phyloP scores from a whole-genome alignment of 2,329 filamentous ascomycete genomes.

The Colletotrichum chrysophilum region DNA sequence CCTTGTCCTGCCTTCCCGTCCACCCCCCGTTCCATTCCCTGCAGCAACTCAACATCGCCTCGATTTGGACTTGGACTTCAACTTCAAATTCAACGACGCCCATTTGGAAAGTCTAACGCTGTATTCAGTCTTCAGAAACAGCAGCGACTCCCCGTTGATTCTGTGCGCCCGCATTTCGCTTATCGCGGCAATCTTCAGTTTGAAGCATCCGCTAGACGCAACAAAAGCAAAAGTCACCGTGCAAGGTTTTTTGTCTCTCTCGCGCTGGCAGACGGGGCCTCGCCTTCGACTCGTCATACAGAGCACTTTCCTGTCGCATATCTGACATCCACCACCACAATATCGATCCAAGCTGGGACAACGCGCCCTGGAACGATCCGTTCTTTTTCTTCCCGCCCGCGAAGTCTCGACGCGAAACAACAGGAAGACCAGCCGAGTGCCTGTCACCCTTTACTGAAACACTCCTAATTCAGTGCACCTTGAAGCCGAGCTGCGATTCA shows the following conservation, averaged over 20 bases:
- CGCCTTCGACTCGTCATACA: neutral
- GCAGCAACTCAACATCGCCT: constrained; percentile 1
- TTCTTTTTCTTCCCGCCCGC: neutral
- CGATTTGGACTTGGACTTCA: neutral
- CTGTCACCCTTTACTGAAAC: constrained; percentile 8
- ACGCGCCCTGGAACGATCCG: neutral
- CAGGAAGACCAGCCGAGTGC: constrained; percentile 11
- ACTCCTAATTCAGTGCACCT: neutral
- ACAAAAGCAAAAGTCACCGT: neutral
- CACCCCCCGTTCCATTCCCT: constrained; percentile 15
- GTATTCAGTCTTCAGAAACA: neutral
- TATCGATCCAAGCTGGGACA: neutral
- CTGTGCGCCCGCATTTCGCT: neutral
- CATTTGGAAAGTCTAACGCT: neutral
- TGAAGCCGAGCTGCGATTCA: neutral
- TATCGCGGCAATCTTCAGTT: neutral
- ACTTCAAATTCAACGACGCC: neutral
- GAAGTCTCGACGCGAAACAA: constrained; percentile 2
- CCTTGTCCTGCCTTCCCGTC: constrained; percentile 11
- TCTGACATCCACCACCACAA: neutral
- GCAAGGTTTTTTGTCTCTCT: neutral
- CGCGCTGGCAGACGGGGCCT: neutral
- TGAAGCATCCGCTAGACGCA: neutral
- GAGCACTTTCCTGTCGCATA: neutral
- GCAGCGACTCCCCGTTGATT: neutral